phyloP scores from a whole-genome alignment of 495 filamentous ascomycete genomes.

The Xylaria telfairii region DNA sequence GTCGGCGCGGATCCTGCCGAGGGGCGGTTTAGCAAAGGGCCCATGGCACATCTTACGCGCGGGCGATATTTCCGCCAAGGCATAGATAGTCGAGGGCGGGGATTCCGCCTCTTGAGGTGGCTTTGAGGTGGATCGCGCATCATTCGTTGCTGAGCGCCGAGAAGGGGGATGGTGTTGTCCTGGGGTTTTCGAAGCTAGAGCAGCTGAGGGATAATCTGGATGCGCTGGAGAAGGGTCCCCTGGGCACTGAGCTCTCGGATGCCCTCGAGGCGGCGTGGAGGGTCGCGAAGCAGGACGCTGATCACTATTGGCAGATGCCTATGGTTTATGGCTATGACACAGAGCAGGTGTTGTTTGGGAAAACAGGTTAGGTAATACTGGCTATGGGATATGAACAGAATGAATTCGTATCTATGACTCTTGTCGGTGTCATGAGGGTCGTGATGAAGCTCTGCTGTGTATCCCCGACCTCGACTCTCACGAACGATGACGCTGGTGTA shows the following conservation, averaged over 20 bases:
- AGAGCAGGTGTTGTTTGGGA: slow-evolving; percentile 59
- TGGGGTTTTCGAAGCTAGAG: slow-evolving; percentile 71
- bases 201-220: slow-evolving; percentile 72
- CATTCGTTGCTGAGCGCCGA: slow-evolving; percentile 74
- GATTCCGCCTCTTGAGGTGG: slow-evolving; percentile 73
- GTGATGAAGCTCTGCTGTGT: not conserved
- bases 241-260: slow-evolving; percentile 73
- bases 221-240: slow-evolving; percentile 75
- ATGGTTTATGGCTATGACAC: slow-evolving; percentile 69
- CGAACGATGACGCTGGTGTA: not conserved
- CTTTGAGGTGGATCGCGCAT: slow-evolving; percentile 76
- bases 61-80: slow-evolving; percentile 74
- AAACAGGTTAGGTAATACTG: not conserved
- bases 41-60: slow-evolving; percentile 59
- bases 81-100: slow-evolving; percentile 72
- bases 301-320: slow-evolving; percentile 73
- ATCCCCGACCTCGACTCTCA: not conserved
- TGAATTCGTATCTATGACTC: not conserved
- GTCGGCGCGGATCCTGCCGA: slow-evolving; percentile 69
- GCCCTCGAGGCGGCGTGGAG: slow-evolving; percentile 70
- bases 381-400: not conserved
- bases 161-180: slow-evolving; percentile 73
- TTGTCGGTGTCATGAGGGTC: not conserved
- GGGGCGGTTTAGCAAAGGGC: slow-evolving; percentile 67
- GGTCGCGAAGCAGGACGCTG: slow-evolving; percentile 62